These are phyloP conservation scores for Crithidia bombi DNA, from an alignment of 208 protist species.

Conservation along the genomic window DNA sequence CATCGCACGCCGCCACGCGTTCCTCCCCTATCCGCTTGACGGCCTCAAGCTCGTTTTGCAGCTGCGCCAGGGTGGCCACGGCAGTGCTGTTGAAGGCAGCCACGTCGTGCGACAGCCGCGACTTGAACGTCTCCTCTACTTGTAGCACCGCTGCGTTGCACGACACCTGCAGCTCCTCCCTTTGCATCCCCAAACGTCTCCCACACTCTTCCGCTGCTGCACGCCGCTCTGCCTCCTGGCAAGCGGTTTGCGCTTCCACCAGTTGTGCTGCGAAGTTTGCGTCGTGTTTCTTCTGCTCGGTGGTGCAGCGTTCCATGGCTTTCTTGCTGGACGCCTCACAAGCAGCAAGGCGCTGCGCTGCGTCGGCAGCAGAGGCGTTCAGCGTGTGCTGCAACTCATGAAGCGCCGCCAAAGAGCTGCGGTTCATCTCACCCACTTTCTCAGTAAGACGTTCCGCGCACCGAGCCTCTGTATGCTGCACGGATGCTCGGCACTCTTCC, in stretches of 20 bases:
- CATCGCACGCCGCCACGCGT: conserved; percentile 8
- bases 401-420: background rate
- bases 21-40: background rate
- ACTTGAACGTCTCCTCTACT: conserved; percentile 2
- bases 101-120: conserved; percentile 5
- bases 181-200: background rate
- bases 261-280: conserved; percentile 9
- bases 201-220: conserved; percentile 7
- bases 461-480: conserved; percentile 3
- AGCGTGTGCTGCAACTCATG: conserved; percentile 3
- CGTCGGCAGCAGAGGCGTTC: background rate
- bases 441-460: conserved; percentile 10
- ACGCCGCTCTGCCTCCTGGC: conserved; percentile 14
- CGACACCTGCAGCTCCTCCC: conserved; percentile 4
- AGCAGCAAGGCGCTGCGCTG: conserved; percentile 1
- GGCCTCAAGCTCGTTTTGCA: conserved; percentile 10
- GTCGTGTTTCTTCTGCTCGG: conserved; percentile 7
- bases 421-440: background rate
- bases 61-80: background rate
- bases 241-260: background rate
- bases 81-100: conserved; percentile 15
- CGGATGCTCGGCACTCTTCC: background rate
- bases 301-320: background rate
- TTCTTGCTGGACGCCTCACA: conserved; percentile 13
- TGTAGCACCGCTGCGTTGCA: conserved; percentile 20